Evolutionary conservation across 345 rosid species (phyloP), one percentile per base, ranked within the genome.

Genomic region (Aethionema arabicum): DNA sequence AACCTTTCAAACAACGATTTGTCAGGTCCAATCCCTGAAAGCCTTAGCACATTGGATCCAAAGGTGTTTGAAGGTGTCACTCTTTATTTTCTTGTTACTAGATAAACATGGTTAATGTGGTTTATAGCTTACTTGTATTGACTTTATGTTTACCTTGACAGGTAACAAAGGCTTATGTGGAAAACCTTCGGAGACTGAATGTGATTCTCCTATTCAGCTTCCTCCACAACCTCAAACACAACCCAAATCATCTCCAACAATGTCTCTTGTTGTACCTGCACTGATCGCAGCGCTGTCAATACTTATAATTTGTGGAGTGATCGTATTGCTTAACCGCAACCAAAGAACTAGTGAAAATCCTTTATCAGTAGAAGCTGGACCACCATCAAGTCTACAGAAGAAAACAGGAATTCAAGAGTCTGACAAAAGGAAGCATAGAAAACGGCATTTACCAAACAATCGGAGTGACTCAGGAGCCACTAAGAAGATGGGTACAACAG

Each of bases 91-190:
- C 27, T 21, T 21, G 8, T 61, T 2, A 4, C 27, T 14, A 32
- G 36, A 4, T 4, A 15, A 4, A 6, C 8, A 11, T n/a, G n/a
- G 39, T 30, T 30, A 15, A 11, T 11, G 27, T 21, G 27, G 27
- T 49, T 11, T 12, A 10, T 13, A 1, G 27, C 27, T 21, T 21
- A 21, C 27, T 21, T 21, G 27, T 21, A 21, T 8, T 32, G 35
- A 5, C 5, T 12, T 31, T 13, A 10, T 31, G 30, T 8, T 14
- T 56, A n/a, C 13, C 35, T 21, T 43, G 15, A 39, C 71, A 87
- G 95, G 90, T 59, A 95, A 90, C 75, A 67, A 78, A 70, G 93
- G 56, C 56, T 67, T 92, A 21, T 87, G 96, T 56, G 91, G 91
- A 59, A 55, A 64, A 29, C 95, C 98, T 6, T 43, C 89, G 50